Evolutionary conservation across 2,329 filamentous ascomycete genomes (phyloP), one percentile per base, ranked within the genome.

Genomic region (Hirsutella rhossiliensis): DNA sequence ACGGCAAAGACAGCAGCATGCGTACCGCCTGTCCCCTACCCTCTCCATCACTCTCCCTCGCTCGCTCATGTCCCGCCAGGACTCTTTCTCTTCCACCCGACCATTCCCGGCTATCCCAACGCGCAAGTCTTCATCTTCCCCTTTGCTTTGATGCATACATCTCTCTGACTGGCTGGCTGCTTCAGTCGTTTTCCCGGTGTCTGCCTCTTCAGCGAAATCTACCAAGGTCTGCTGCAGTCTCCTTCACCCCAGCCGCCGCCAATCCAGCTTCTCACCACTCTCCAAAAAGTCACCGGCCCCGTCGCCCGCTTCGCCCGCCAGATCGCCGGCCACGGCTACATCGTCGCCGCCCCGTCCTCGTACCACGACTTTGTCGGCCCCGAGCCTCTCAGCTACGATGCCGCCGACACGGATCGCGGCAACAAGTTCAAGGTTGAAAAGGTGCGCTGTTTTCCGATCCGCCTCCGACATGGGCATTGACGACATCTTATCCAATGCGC

Each of bases 281-380:
- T n/a, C n/a, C 13, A 11, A 34, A 15, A 19, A 89, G 89, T 96
- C 17, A 94, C 89, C 46, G 89, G 89, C 2, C 89, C 89, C 2
- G 89, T 96, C 23, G 76, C 83, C 47, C 81, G 90, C 43, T 95
- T 96, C 57, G 87, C 87, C 42, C 80, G 89, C 47, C 88, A 95
- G 62, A 95, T 96, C 55, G 86, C 87, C 34, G 84, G 87, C 3
- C 86, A 94, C 52, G 90, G 89, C 56, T 96, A 94, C 69, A 94
- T 96, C 53, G 88, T 90, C 52, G 89, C 85, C 11, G 88, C 88
- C 0, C 87, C 88, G 0, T 92, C 85, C 31, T 89, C 82, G 29
- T 96, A 95, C 65, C 89, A 96, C 61, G 89, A 96, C 63, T 96
- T 96, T 65, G 87, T 81, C 1, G 84, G 84, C 5, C 86, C 88